These are phyloP conservation scores for Nemania sp. DNA, from an alignment of 2,329 filamentous ascomycete species.

Conservation along the genomic window DNA sequence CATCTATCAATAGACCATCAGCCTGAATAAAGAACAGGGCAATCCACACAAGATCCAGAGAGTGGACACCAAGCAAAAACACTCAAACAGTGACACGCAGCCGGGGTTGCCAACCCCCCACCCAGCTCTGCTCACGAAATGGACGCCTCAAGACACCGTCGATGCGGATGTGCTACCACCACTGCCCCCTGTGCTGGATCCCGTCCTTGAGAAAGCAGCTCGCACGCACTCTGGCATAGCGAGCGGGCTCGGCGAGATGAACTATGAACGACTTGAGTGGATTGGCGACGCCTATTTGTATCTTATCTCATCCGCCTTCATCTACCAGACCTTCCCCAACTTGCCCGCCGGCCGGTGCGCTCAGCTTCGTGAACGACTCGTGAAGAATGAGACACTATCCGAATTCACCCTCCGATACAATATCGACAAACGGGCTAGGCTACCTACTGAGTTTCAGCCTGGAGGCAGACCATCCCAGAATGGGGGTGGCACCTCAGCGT, in stretches of 20 bases:
- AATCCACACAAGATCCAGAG: slow-evolving; percentile 45
- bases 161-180: slow-evolving; percentile 59
- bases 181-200: slow-evolving; percentile 71
- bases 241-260: slow-evolving; percentile 55
- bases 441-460: slow-evolving; percentile 62
- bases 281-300: slow-evolving; percentile 90
- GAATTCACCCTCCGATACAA: slow-evolving; percentile 77
- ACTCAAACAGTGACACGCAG: slow-evolving; percentile 13
- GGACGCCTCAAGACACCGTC: slow-evolving; percentile 64
- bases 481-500: slow-evolving; percentile 55
- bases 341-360: slow-evolving; percentile 76
- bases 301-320: slow-evolving; percentile 78
- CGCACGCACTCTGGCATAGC: slow-evolving; percentile 73
- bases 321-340: slow-evolving; percentile 77
- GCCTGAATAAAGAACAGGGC: slow-evolving; percentile 23
- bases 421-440: slow-evolving; percentile 72
- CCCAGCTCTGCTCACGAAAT: slow-evolving; percentile 57
- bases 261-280: slow-evolving; percentile 89
- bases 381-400: slow-evolving; percentile 83
- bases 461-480: slow-evolving; percentile 44
- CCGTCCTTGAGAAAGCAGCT: slow-evolving; percentile 69
- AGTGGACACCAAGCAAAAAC: slow-evolving; percentile 31
- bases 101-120: slow-evolving; percentile 40
- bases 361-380: slow-evolving; percentile 80
- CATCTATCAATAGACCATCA: slow-evolving; percentile 23